Base-by-base conservation (phyloP, 2,329 filamentous ascomycete genomes). In the Coniochaeta ligniaria region DNA sequence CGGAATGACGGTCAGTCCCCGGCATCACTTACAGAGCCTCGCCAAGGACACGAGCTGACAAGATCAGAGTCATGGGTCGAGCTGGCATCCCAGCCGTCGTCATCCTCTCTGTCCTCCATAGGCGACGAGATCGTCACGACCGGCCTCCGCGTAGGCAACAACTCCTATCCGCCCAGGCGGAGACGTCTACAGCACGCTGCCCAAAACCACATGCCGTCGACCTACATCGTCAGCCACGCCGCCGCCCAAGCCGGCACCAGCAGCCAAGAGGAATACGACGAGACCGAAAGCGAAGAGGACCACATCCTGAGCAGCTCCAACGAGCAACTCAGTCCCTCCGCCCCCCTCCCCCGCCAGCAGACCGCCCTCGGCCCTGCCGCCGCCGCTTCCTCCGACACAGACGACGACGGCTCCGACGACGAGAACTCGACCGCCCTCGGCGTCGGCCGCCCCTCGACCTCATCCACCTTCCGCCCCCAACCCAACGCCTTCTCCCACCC, bases 201-300 rank as follows among this genome's bases (percentile, higher is more conserved):
- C n/a, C 70, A 75, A 69, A 57, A 22, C 54, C 66, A 67, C 33
- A 68, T 69, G 63, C 68, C 68, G 6, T 66, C 65, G 11, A 68
- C 69, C 35, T 76, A 74, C 59, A 74, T 77, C 26, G 66, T 73
- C 47, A 69, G 69, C 60, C 75, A 76, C 52, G 75, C 76, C 26
- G 72, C 75, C 33, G 69, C 76, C 41, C 76, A 76, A 24, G 69
- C 74, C 59, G 78, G 76, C 55, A 77, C 80, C 35, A 96, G 92
- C 74, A 96, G 93, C 69, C 92, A 96, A 72, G 93, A 96, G 67
- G 93, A 96, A 76, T 96, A 96, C 69, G 92, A 96, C 36, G 92
- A 96, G 77, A 96, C 90, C 63, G 92, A 96, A 73, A 96, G 84
- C 74, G 93, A 96, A 64, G 92, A 92, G 47, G 93, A 96, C 68